A percentile compares a stretch with the other conserved stretches of the same genome.
phyloP scores from a whole-genome alignment of 1,139 yeast species.

The Kodamaea sp. region DNA sequence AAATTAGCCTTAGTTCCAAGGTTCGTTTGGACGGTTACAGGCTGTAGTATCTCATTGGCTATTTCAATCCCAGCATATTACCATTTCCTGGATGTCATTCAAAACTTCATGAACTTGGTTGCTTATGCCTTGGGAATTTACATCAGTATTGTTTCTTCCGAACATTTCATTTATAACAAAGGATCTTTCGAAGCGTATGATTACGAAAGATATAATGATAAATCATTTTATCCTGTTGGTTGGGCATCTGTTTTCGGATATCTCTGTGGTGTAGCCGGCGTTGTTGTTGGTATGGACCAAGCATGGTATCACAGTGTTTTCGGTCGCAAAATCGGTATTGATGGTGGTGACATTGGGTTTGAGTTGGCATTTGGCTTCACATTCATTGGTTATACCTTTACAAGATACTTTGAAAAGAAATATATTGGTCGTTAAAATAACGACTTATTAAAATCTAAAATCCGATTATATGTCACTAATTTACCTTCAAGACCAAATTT shows the following conservation, averaged over 20 bases:
- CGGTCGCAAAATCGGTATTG: conserved; percentile 19
- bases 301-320: conserved; percentile 30
- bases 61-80: conserved; percentile 33
- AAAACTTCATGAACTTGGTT: conserved; percentile 28
- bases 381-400: conserved; percentile 23
- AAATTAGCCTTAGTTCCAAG: conserved; percentile 27
- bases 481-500: conserved; percentile 18
- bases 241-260: conserved; percentile 27
- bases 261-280: conserved; percentile 26
- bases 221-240: conserved; percentile 23
- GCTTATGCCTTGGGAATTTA: conserved; percentile 30
- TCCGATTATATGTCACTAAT: conserved; percentile 11
- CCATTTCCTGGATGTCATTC: conserved; percentile 26
- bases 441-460: conserved; percentile 6
- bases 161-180: conserved; percentile 25
- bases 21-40: conserved; percentile 29
- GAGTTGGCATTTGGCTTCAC: conserved; percentile 25
- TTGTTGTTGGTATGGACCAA: conserved; percentile 28
- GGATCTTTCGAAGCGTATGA: conserved; percentile 24
- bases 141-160: conserved; percentile 25
- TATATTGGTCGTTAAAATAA: conserved; percentile 8
- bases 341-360: conserved; percentile 28
- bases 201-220: conserved; percentile 20
- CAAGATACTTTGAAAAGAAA: conserved; percentile 27
- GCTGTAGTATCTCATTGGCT: conserved; percentile 27